Evolutionary conservation across 148 eudicot genomes (phyloP).

Genomic region (Diospyros kaki): DNA sequence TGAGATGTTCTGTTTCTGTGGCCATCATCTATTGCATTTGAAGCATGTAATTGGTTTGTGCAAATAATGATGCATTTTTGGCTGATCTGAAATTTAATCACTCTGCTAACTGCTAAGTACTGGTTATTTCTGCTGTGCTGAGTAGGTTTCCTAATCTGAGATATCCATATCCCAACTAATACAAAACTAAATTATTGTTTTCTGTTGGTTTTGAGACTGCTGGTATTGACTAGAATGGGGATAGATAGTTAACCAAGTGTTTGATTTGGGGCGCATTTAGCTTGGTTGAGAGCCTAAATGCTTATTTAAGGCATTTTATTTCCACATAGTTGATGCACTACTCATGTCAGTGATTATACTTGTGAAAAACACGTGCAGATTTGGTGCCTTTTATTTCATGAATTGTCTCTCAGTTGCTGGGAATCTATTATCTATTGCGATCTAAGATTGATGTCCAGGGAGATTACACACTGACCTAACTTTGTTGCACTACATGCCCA

Average conservation of each 20-base stretch:
- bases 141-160: too few species aligned
- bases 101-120: not conserved
- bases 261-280: not conserved
- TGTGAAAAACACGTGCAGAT: not conserved
- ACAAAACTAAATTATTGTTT: not conserved
- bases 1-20: not conserved
- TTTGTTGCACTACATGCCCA: too few species aligned
- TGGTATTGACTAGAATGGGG: not conserved
- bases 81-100: slow-evolving; percentile 7
- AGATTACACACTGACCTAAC: too few species aligned
- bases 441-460: too few species aligned
- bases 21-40: not conserved
- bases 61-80: not conserved
- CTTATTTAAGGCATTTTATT: not conserved
- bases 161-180: too few species aligned
- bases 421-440: too few species aligned
- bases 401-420: too few species aligned
- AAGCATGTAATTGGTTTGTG: slow-evolving; percentile 19
- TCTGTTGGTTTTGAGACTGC: not conserved
- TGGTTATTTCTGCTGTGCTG: too few species aligned
- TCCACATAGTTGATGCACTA: not conserved
- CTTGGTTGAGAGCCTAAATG: not conserved
- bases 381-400: too few species aligned
- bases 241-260: not conserved
- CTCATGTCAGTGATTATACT: not conserved